Percentiles rank a stretch among this genome's conserved stretches.
phyloP scores from a whole-genome alignment of 2,329 filamentous ascomycete genomes.

The Lomentospora prolificans region DNA sequence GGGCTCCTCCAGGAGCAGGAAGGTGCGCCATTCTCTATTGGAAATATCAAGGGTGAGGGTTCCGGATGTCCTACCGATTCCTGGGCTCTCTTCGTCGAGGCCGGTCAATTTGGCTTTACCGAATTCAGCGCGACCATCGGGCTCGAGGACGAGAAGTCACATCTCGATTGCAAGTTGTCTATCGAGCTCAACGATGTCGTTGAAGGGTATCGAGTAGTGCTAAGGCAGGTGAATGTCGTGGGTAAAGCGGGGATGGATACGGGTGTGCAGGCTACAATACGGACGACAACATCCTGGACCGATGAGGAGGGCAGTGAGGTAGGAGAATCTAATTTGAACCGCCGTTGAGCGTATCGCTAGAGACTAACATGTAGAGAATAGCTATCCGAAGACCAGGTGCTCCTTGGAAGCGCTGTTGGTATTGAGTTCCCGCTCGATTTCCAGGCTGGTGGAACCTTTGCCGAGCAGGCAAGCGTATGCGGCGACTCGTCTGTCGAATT shows the following conservation, averaged over 20 bases:
- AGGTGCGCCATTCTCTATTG: neutral
- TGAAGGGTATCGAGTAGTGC: neutral
- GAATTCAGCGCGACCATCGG: constrained; percentile 3
- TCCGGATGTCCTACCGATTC: neutral
- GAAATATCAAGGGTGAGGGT: neutral
- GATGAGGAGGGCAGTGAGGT: neutral
- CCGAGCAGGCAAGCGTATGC: neutral
- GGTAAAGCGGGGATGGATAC: constrained; percentile 1
- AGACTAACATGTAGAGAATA: neutral
- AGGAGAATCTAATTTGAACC: neutral
- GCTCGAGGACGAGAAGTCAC: neutral
- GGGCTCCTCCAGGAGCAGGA: neutral
- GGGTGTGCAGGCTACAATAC: neutral
- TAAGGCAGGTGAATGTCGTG: neutral
- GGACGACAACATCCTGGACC: neutral
- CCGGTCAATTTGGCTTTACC: constrained; percentile 2
- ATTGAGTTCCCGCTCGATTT: constrained; percentile 2
- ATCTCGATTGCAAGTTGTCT: neutral
- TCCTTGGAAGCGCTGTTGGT: constrained; percentile 1
- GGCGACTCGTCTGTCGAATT: neutral
- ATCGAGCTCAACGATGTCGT: neutral
- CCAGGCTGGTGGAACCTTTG: neutral
- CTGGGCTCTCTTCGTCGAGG: neutral
- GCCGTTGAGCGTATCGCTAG: neutral
- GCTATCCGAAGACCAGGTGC: constrained; percentile 2